These are phyloP conservation scores for Penicillium sp. DNA, from an alignment of 2,329 filamentous ascomycete species.

Conservation along the genomic window DNA sequence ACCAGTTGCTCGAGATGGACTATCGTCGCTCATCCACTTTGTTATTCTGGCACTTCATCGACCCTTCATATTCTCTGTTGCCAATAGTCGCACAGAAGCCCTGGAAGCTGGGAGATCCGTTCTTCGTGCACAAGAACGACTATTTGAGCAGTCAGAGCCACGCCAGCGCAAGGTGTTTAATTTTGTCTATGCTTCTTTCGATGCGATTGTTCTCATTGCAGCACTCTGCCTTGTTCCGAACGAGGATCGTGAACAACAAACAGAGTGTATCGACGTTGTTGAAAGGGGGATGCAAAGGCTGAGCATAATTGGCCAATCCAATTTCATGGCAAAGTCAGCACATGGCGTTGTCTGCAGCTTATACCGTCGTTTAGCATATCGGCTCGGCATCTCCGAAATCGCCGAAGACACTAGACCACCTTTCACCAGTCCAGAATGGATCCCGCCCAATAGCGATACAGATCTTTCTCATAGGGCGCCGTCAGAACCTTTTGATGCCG, in stretches of 20 bases:
- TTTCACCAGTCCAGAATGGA: no score
- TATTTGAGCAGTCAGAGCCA: slow-evolving; percentile 14
- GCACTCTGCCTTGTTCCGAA: slow-evolving; percentile 12
- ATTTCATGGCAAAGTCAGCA: slow-evolving; percentile 19
- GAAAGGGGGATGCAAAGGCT: slow-evolving; percentile 13
- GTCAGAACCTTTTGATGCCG: slow-evolving; percentile 3
- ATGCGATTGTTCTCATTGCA: slow-evolving; percentile 19
- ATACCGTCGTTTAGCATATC: slow-evolving; percentile 11
- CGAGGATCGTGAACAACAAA: slow-evolving; percentile 2
- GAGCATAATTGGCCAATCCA: slow-evolving; percentile 11
- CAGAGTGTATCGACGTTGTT: slow-evolving; percentile 8
- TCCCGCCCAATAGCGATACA: neutral
- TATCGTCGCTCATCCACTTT: slow-evolving; percentile 16
- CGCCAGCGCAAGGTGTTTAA: slow-evolving; percentile 19
- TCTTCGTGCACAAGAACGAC: slow-evolving; percentile 15
- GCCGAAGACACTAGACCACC: no score
- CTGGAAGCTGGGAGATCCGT: slow-evolving; percentile 16
- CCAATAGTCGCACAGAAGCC: slow-evolving; percentile 16
- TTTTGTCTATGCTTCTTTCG: slow-evolving; percentile 20
- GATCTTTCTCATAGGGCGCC: neutral
- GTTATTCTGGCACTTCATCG: slow-evolving; percentile 21
- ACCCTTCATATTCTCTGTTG: slow-evolving; percentile 18
- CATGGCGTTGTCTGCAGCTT: slow-evolving; percentile 14
- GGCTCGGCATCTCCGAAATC: slow-evolving; percentile 1
- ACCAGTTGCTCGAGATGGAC: slow-evolving; percentile 14